Conservation (phyloP, 371 early-diverging fungal species). For the Apophysomyces ossiformis region DNA sequence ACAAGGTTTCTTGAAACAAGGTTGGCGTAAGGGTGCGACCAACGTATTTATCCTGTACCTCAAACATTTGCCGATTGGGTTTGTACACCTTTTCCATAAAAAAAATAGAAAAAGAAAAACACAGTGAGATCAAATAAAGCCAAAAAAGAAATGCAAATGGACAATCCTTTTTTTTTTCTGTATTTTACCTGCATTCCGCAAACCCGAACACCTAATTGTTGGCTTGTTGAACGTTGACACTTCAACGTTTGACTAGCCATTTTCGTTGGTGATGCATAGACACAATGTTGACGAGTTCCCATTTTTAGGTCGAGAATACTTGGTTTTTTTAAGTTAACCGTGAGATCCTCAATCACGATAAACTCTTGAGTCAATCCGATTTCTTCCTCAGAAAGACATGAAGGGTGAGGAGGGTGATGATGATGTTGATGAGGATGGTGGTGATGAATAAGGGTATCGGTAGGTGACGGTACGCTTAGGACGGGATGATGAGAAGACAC, state of each 20-base stretch:
- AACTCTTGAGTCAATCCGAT: conserved; percentile 60
- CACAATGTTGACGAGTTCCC: conserved; percentile 95
- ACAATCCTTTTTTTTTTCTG: conserved; percentile 9
- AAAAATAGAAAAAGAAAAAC: not conserved
- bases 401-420: conserved; percentile 3
- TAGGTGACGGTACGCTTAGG: not conserved
- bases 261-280: conserved; percentile 82
- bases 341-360: conserved; percentile 91
- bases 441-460: conserved; percentile 5
- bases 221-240: conserved; percentile 87
- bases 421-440: conserved; percentile 2
- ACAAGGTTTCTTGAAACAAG: conserved; percentile 74
- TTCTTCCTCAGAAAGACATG: conserved; percentile 15
- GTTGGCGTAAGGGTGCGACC: conserved; percentile 83
- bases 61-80: conserved; percentile 55
- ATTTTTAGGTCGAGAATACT: conserved; percentile 96
- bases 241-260: conserved; percentile 82
- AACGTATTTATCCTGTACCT: conserved; percentile 91
- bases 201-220: conserved; percentile 86
- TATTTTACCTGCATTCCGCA: conserved; percentile 93
- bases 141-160: conserved; percentile 7
- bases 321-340: conserved; percentile 78
- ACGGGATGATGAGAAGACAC: conserved; percentile 5
- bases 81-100: conserved; percentile 70
- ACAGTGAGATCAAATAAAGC: not conserved